These are phyloP conservation scores for Deinandra increscens DNA, from an alignment of 129 eudicot genomes.

Conservation along the genomic window DNA sequence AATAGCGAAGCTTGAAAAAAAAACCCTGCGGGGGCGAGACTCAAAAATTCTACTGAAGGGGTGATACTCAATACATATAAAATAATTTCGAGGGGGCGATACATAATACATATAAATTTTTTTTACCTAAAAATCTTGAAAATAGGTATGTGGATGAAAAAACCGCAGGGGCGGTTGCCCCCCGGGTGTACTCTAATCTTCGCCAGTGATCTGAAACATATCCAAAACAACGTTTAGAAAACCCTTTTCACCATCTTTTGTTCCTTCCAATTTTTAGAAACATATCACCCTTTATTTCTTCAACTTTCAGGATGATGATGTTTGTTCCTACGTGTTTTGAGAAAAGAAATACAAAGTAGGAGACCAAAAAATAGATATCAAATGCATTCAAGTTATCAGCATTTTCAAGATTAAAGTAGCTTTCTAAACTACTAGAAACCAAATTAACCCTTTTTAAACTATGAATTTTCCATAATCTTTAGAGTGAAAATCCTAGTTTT, in stretches of 20 bases:
- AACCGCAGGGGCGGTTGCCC: too few species aligned
- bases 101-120: too few species aligned
- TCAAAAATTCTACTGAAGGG: too few species aligned
- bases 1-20: too few species aligned
- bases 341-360: too few species aligned
- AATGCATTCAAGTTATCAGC: slow-evolving; percentile 15
- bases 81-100: too few species aligned
- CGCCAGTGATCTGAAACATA: slow-evolving; percentile 5
- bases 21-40: too few species aligned
- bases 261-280: slow-evolving; percentile 14
- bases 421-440: neutral
- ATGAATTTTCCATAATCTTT: slow-evolving; percentile 11
- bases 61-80: too few species aligned
- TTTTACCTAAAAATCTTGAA: too few species aligned
- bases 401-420: neutral
- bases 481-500: slow-evolving; percentile 12
- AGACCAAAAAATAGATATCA: too few species aligned
- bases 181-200: too few species aligned
- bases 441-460: slow-evolving; percentile 13
- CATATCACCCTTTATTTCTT: neutral
- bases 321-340: neutral
- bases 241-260: neutral
- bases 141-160: too few species aligned
- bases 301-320: neutral
- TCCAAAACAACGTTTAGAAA: neutral